phyloP scores from a whole-genome alignment of 306 rosid species.

The Cicer bijugum region DNA sequence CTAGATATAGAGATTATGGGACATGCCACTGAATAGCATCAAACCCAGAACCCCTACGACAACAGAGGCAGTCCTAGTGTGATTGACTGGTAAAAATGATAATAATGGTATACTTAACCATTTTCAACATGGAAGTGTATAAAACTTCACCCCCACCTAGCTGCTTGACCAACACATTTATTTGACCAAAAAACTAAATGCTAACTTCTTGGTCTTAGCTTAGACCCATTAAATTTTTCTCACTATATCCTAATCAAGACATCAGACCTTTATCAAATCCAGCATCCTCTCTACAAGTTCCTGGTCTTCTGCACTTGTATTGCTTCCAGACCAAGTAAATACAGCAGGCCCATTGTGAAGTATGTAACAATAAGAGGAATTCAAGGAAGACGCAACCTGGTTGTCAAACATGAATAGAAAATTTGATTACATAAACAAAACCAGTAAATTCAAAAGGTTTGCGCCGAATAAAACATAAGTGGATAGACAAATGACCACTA shows the following conservation, averaged over 20 bases:
- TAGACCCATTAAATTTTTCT: slow-evolving; percentile 24
- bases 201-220: slow-evolving; percentile 20
- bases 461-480: slow-evolving; percentile 24
- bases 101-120: slow-evolving; percentile 32
- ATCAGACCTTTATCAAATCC: slow-evolving; percentile 86
- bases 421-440: slow-evolving; percentile 34
- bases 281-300: slow-evolving; percentile 91
- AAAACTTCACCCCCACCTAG: not conserved
- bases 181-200: slow-evolving; percentile 9
- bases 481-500: slow-evolving; percentile 20
- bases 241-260: slow-evolving; percentile 13
- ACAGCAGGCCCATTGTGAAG: slow-evolving; percentile 70
- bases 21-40: slow-evolving; percentile 31
- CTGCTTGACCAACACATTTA: slow-evolving; percentile 23
- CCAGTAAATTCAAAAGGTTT: slow-evolving; percentile 35
- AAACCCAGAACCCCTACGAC: slow-evolving; percentile 33
- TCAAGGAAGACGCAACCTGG: slow-evolving; percentile 95
- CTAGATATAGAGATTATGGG: slow-evolving; percentile 10
- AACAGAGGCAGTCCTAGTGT: slow-evolving; percentile 28
- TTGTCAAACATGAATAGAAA: slow-evolving; percentile 32
- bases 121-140: slow-evolving; percentile 36
- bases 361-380: slow-evolving; percentile 85
- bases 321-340: slow-evolving; percentile 89
- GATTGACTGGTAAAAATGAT: slow-evolving; percentile 1
- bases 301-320: slow-evolving; percentile 70